Evolutionary conservation across 768 basidiomycete species (phyloP).

Genomic region (Russula abietina): DNA sequence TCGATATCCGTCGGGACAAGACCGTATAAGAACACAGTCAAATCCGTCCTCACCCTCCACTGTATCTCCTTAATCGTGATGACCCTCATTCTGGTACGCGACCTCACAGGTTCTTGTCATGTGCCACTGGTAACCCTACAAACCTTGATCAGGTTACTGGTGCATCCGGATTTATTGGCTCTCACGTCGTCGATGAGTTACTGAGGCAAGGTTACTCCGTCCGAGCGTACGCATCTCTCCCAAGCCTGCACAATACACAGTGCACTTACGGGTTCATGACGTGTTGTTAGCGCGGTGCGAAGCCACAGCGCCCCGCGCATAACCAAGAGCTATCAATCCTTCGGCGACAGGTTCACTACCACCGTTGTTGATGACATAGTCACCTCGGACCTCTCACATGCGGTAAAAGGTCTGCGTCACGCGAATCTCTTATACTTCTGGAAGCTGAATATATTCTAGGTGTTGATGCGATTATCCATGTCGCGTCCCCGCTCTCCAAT

Average conservation of each 20-base stretch:
- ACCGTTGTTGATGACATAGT: constrained; percentile 25
- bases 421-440: neutral
- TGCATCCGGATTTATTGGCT: constrained; percentile 37
- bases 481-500: constrained; percentile 16
- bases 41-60: too few species aligned
- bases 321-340: constrained; percentile 17
- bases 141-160: constrained; percentile 36
- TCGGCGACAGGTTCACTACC: constrained; percentile 23
- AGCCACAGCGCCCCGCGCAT: constrained; percentile 21
- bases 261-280: neutral
- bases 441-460: neutral
- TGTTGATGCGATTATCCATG: constrained; percentile 22
- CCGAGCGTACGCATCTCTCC: constrained; percentile 34
- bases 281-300: constrained; percentile 25
- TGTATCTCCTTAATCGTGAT: neutral
- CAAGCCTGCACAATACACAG: neutral
- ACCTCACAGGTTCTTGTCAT: too few species aligned
- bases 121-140: too few species aligned
- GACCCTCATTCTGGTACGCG: constrained; percentile 11
- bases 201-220: constrained; percentile 46
- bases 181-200: constrained; percentile 32
- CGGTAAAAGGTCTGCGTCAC: constrained; percentile 23
- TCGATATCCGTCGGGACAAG: too few species aligned
- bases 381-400: constrained; percentile 24
- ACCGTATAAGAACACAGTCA: too few species aligned